Base-by-base conservation (phyloP, 345 rosid genomes). In the Eucalyptus polybractea region DNA sequence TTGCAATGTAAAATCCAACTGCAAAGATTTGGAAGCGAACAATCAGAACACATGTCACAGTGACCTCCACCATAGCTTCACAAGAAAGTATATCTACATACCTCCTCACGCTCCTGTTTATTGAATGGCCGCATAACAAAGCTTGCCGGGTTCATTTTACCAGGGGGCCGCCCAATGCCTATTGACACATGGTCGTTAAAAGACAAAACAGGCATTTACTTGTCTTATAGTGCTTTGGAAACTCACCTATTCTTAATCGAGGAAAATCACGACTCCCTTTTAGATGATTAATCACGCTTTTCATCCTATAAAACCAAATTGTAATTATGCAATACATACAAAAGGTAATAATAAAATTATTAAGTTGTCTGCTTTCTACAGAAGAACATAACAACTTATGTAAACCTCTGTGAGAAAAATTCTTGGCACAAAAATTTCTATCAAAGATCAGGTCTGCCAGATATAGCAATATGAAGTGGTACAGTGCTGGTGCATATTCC, bases 121-220 rank as follows among this genome's bases (percentile, higher is more conserved):
- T 86, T 94, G 92, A 98, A 97, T 42, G 96, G 94, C 24, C 95
- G 95, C 50, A 98, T 94, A 88, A 98, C 99, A 90, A 93, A 96
- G 90, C 88, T 95, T 33, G 90, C 93, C n/a, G 97, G 69, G 90
- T 96, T 96, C 97, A 96, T 98, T 93, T 93, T 97, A 86, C 99
- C 99, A 83, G 97, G 98, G 87, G 99, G 99, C 56, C 99, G 94
- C 67, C 99, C 99, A 29, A 96, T 98, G 60, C 99, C 99, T 98
- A 80, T 72, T 91, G 89, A 88, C 83, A 86, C 13, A 37, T 47
- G 16, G 31, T 65, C n/a, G 5, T 65, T 31, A 62, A 50, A 65
- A 60, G 22, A 25, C 50, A 88, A 42, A 29, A 40, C 45, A 49
- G 51, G 49, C 21, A 42, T 87, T 49, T 50, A 88, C 80, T 19